Conservation (phyloP, 2,329 filamentous ascomycete species). For the Furcasterigmium furcatum region DNA sequence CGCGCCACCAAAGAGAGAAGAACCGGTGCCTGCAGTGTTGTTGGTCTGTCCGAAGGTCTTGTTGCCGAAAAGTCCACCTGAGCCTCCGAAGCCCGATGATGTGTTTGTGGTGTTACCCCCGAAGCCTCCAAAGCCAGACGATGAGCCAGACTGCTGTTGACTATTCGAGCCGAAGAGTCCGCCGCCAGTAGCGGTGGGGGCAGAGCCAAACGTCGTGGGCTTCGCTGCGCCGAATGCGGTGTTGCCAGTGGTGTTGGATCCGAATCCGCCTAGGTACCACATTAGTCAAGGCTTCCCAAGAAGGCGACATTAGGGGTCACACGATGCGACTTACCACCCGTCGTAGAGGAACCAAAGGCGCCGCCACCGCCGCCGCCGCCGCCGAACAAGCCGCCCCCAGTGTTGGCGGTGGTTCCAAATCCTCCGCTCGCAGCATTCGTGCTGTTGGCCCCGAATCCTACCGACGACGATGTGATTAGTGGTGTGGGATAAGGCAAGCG, state of each 20-base stretch:
- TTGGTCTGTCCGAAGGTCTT: slow-evolving; percentile 48
- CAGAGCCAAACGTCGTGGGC: slow-evolving; percentile 41
- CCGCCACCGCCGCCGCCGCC: slow-evolving; percentile 17
- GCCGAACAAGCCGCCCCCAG: slow-evolving; percentile 25
- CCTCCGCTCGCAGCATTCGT: slow-evolving; percentile 26
- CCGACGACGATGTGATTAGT: slow-evolving; percentile 10
- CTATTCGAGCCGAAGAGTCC: slow-evolving; percentile 41
- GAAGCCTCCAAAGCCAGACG: slow-evolving; percentile 38
- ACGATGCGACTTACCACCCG: slow-evolving; percentile 6
- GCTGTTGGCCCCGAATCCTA: slow-evolving; percentile 35
- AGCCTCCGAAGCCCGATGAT: slow-evolving; percentile 35
- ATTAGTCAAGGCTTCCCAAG: too few species aligned
- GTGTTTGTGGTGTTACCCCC: slow-evolving; percentile 24
- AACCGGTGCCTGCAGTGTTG: slow-evolving; percentile 32
- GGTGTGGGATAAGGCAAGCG: slow-evolving; percentile 5
- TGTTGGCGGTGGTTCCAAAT: slow-evolving; percentile 35
- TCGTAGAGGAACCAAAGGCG: slow-evolving; percentile 38
- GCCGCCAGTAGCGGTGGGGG: slow-evolving; percentile 35
- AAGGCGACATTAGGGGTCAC: too few species aligned
- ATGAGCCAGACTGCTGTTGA: slow-evolving; percentile 30
- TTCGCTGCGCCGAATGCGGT: slow-evolving; percentile 32
- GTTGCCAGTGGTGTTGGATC: slow-evolving; percentile 9
- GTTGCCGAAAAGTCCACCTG: slow-evolving; percentile 46
- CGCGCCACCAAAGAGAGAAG: slow-evolving; percentile 44
- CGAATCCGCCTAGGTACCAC: background rate